Evolutionary conservation across 371 early-diverging fungal species (phyloP), one percentile per base, ranked within the genome.

Genomic region (Mortierella sp.): DNA sequence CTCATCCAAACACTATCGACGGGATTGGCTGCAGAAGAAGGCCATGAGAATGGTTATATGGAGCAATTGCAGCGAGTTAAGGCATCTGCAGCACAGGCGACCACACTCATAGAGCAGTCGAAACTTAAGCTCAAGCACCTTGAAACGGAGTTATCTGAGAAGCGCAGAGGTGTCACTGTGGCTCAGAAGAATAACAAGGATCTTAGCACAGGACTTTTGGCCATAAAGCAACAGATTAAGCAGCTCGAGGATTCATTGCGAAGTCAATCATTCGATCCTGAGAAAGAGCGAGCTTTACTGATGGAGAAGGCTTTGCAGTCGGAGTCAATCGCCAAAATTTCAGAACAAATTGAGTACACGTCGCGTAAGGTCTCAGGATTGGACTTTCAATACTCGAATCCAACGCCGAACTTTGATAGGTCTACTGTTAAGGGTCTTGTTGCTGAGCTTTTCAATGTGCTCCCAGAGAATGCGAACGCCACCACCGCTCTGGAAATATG

Each of bases 1-100:
- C 86, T 99, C 41, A 81, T 98, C 13, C 96, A 97, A 74, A 94
- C 97, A 1, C 87, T 99, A 24, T 94, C 96, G 0, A 98, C 98
- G 0, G 99, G 99, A 41, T 85, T 98, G 21, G 88, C 98, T 3
- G 92, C 96, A 1, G 90, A 93, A 64, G 96, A 96, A 82, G 97
- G 97, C 4, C 93, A 94, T 64, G 97, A 97, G 69, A 95, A 92
- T 74, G 97, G 98, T 0, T 99, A 96, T 71, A 91, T 94, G 91
- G 95, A 97, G 75, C 98, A 97, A 76, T 82, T 99, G 10, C 94
- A 94, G 77, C 87, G 93, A 89, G 58, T 70, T 22, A 71, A 69
- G 58, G 67, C 70, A 15, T 76, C 67, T 3, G 76, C 70, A 16
- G 80, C 84, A 1, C 82, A 80, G 38, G 69, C 74, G 11, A 71